phyloP scores from a whole-genome alignment of 2,329 filamentous ascomycete species.

The Corynespora cassiicola region DNA sequence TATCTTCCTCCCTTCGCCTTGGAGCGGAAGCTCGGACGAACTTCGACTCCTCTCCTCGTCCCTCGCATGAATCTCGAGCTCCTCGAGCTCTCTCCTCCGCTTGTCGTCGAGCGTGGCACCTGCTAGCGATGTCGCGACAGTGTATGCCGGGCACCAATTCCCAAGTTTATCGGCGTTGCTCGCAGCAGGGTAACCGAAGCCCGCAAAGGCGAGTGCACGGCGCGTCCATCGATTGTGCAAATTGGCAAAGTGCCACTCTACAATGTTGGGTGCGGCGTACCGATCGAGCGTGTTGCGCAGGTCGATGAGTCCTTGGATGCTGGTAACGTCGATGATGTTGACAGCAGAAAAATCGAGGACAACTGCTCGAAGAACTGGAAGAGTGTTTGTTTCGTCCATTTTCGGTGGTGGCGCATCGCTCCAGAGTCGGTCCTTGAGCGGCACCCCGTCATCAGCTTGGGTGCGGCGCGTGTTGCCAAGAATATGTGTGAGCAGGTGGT shows the following conservation, averaged over 20 bases:
- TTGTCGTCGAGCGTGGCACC: slow-evolving; percentile 24
- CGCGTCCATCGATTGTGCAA: slow-evolving; percentile 64
- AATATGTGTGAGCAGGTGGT: slow-evolving; percentile 74
- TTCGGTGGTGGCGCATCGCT: slow-evolving; percentile 56
- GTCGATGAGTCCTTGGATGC: slow-evolving; percentile 62
- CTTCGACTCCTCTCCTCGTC: slow-evolving; percentile 16
- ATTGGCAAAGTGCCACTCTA: slow-evolving; percentile 56
- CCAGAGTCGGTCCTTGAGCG: slow-evolving; percentile 58
- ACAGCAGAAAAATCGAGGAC: slow-evolving; percentile 64
- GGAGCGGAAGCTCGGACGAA: no score
- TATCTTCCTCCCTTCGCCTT: neutral
- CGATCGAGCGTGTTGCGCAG: slow-evolving; percentile 61
- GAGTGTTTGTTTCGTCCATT: slow-evolving; percentile 16
- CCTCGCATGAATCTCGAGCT: slow-evolving; percentile 1
- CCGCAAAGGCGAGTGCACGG: slow-evolving; percentile 61
- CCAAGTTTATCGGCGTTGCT: slow-evolving; percentile 9
- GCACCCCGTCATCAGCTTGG: slow-evolving; percentile 23
- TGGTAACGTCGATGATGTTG: slow-evolving; percentile 63
- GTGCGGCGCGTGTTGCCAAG: slow-evolving; percentile 53
- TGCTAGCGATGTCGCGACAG: slow-evolving; percentile 18
- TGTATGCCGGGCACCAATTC: slow-evolving; percentile 32
- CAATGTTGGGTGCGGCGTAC: slow-evolving; percentile 50
- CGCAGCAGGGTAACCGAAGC: slow-evolving; percentile 56
- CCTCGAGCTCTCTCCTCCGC: slow-evolving; percentile 10
- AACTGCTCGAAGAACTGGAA: slow-evolving; percentile 60